phyloP scores from a whole-genome alignment of 1,139 yeast genomes.

The Geotrichum armillariae region DNA sequence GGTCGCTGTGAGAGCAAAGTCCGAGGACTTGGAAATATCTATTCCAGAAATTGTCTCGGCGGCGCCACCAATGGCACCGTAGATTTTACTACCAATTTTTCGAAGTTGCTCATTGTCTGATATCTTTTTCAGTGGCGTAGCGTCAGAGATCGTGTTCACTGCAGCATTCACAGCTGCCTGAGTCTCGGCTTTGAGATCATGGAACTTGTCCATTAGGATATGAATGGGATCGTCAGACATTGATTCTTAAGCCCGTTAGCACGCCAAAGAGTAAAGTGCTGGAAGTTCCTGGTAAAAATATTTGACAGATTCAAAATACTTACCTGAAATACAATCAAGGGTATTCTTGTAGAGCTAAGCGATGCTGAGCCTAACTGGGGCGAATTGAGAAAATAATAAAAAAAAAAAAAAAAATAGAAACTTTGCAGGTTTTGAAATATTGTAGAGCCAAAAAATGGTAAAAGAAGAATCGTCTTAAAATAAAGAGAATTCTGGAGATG shows the following conservation, averaged over 20 bases:
- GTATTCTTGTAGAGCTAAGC: too few relatives aligned
- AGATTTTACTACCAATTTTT: constrained; percentile 12
- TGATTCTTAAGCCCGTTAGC: neutral
- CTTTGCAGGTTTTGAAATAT: too few relatives aligned
- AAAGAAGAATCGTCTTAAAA: too few relatives aligned
- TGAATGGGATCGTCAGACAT: constrained; percentile 25
- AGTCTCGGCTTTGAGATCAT: constrained; percentile 29
- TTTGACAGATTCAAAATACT: too few relatives aligned
- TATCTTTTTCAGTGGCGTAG: constrained; percentile 24
- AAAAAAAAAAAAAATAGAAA: too few relatives aligned
- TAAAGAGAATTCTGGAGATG: too few relatives aligned
- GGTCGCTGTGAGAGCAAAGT: neutral
- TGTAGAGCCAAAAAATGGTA: too few relatives aligned
- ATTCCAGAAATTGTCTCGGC: constrained; percentile 9
- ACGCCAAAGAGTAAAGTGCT: too few relatives aligned
- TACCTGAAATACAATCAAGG: too few relatives aligned
- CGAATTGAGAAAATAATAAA: too few relatives aligned
- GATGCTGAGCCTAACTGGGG: too few relatives aligned
- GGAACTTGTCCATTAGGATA: constrained; percentile 25
- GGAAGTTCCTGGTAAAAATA: too few relatives aligned
- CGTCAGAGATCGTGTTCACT: constrained; percentile 27
- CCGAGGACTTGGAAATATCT: constrained; percentile 1
- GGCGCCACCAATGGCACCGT: constrained; percentile 14
- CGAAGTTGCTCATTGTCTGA: constrained; percentile 19
- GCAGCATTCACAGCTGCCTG: constrained; percentile 28